Evolutionary conservation across 305 asterid genomes (phyloP).

Genomic region (Solanum chacoense): DNA sequence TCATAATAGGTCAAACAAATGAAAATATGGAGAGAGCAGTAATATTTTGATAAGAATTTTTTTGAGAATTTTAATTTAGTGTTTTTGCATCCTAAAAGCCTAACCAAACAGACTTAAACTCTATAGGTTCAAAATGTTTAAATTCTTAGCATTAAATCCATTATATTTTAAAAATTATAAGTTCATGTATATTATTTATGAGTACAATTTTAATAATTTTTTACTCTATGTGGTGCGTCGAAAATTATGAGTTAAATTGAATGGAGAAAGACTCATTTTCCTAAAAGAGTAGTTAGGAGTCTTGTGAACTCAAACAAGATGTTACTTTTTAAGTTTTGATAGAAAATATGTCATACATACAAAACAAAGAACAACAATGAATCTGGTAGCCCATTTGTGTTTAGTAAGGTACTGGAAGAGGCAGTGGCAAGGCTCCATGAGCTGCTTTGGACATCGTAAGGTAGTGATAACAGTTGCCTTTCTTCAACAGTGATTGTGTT

Average conservation of each 20-base stretch:
- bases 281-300: background rate
- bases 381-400: background rate
- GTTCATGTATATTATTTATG: too few relatives aligned
- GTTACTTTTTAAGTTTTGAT: background rate
- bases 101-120: background rate
- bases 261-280: background rate
- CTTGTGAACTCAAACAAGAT: background rate
- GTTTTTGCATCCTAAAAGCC: background rate
- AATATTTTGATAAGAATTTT: too few relatives aligned
- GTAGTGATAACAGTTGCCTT: background rate
- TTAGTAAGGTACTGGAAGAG: background rate
- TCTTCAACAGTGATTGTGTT: conserved; percentile 10
- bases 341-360: background rate
- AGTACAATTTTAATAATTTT: too few relatives aligned
- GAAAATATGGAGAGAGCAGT: too few relatives aligned
- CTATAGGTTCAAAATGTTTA: background rate
- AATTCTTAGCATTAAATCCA: background rate
- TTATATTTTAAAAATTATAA: too few relatives aligned
- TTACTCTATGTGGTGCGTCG: background rate
- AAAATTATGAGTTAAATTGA: background rate
- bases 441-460: background rate
- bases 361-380: background rate
- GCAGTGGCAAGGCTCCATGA: background rate
- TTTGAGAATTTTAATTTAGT: background rate
- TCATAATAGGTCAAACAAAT: too few relatives aligned